These are phyloP conservation scores for Theobroma cacao DNA, from an alignment of 345 rosid species.

Conservation along the genomic window DNA sequence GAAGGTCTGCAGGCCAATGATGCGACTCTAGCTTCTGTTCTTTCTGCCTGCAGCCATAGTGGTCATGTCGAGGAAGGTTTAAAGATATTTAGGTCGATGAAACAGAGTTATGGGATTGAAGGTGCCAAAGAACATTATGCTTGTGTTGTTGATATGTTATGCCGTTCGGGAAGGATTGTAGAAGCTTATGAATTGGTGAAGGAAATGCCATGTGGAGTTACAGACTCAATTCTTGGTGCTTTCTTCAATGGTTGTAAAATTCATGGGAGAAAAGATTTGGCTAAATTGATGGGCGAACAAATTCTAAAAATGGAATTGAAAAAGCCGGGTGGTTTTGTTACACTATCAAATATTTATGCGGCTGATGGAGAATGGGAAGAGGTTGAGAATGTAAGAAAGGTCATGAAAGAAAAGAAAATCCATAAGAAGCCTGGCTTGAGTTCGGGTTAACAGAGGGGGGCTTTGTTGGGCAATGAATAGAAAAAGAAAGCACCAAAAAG, in stretches of 20 bases:
- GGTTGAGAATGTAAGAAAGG: slow-evolving; percentile 40
- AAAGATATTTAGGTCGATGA: slow-evolving; percentile 40
- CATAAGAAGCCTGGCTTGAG: slow-evolving; percentile 45
- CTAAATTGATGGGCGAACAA: slow-evolving; percentile 28
- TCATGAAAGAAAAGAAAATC: slow-evolving; percentile 38
- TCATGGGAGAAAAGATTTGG: slow-evolving; percentile 42
- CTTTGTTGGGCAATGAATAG: not conserved
- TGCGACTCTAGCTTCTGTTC: slow-evolving; percentile 40
- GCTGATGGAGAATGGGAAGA: slow-evolving; percentile 40
- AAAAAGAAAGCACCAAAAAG: not conserved
- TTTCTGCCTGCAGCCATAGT: slow-evolving; percentile 53
- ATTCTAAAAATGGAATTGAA: slow-evolving; percentile 27
- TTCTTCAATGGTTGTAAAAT: slow-evolving; percentile 48
- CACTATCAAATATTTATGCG: slow-evolving; percentile 48
- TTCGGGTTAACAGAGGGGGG: slow-evolving; percentile 26
- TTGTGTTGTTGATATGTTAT: slow-evolving; percentile 57
- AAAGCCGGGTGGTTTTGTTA: slow-evolving; percentile 39
- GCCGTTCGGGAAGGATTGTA: slow-evolving; percentile 47
- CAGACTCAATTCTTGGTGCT: slow-evolving; percentile 44
- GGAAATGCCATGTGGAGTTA: slow-evolving; percentile 28
- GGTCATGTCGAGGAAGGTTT: slow-evolving; percentile 47
- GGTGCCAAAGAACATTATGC: slow-evolving; percentile 44
- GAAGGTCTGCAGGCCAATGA: slow-evolving; percentile 32
- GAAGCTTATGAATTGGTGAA: slow-evolving; percentile 41
- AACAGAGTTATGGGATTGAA: slow-evolving; percentile 22